Conservation (phyloP, 2,329 filamentous ascomycete genomes). For the Cylindrodendrum hubeiense region DNA sequence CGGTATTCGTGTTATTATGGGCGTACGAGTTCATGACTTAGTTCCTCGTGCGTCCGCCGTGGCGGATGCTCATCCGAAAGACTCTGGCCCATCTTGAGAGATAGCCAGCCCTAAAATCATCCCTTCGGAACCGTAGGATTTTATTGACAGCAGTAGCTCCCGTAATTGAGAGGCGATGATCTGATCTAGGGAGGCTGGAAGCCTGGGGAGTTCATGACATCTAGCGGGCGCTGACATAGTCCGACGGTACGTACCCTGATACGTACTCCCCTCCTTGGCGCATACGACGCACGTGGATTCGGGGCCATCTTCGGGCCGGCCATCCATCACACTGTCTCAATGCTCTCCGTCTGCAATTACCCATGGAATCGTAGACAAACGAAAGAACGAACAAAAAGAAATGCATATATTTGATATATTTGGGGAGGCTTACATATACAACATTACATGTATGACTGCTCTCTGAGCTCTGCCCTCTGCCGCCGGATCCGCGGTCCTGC, state of each 20-base stretch:
- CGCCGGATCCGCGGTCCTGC: too few species aligned
- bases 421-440: too few species aligned
- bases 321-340: background rate
- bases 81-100: slow-evolving; percentile 63
- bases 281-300: slow-evolving; percentile 18
- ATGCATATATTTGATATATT: too few species aligned
- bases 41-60: slow-evolving; percentile 63
- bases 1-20: slow-evolving; percentile 19
- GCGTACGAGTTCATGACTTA: slow-evolving; percentile 63
- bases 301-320: slow-evolving; percentile 25
- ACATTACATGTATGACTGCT: too few species aligned
- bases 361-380: too few species aligned
- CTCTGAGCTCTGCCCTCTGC: too few species aligned
- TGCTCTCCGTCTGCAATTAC: too few species aligned
- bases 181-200: slow-evolving; percentile 29
- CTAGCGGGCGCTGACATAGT: slow-evolving; percentile 36
- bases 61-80: slow-evolving; percentile 60
- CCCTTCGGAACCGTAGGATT: slow-evolving; percentile 23
- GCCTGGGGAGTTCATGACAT: slow-evolving; percentile 43
- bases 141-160: background rate
- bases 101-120: slow-evolving; percentile 37
- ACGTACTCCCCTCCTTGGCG: slow-evolving; percentile 28
- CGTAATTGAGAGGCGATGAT: slow-evolving; percentile 22
- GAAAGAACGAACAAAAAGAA: too few species aligned
- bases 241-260: slow-evolving; percentile 37